A percentile compares a stretch with the other conserved stretches of the same genome.
Evolutionary conservation across 805 yeast genomes (phyloP).

Genomic region (Scheffersomyces coipomensis): DNA sequence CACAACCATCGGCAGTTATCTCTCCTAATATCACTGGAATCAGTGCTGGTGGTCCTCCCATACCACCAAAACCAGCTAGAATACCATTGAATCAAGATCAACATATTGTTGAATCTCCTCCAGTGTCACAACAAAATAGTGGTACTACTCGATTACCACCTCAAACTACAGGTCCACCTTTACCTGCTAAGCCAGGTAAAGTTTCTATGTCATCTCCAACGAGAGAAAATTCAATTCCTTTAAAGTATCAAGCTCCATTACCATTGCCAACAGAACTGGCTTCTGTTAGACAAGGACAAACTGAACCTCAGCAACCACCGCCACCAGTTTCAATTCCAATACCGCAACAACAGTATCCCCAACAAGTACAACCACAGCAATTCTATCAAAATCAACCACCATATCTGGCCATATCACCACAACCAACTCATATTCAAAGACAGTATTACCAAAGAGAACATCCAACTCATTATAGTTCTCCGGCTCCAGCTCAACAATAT

Average conservation of each 20-base stretch:
- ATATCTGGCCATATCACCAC: background rate
- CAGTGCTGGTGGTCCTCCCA: conserved; percentile 9
- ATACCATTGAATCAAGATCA: background rate
- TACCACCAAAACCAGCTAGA: conserved; percentile 22
- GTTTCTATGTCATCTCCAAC: background rate
- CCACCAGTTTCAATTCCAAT: background rate
- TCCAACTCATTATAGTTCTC: background rate
- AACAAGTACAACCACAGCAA: conserved; percentile 1
- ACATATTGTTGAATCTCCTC: background rate
- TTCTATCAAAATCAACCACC: background rate
- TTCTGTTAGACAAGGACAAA: background rate
- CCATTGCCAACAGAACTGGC: conserved; percentile 19
- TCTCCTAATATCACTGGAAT: conserved; percentile 3
- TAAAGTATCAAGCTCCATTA: conserved; percentile 30
- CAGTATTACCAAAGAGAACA: background rate
- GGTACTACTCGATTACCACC: conserved; percentile 3
- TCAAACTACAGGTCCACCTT: conserved; percentile 21
- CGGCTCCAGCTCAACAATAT: background rate
- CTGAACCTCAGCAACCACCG: background rate
- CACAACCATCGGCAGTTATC: conserved; percentile 14
- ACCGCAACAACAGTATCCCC: conserved; percentile 1
- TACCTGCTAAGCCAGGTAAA: conserved; percentile 19
- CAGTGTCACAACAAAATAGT: background rate
- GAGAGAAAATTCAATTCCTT: conserved; percentile 11
- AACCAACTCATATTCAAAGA: background rate